Conservation (phyloP, 2,329 filamentous ascomycete species). For the Raffaelea arxii region DNA sequence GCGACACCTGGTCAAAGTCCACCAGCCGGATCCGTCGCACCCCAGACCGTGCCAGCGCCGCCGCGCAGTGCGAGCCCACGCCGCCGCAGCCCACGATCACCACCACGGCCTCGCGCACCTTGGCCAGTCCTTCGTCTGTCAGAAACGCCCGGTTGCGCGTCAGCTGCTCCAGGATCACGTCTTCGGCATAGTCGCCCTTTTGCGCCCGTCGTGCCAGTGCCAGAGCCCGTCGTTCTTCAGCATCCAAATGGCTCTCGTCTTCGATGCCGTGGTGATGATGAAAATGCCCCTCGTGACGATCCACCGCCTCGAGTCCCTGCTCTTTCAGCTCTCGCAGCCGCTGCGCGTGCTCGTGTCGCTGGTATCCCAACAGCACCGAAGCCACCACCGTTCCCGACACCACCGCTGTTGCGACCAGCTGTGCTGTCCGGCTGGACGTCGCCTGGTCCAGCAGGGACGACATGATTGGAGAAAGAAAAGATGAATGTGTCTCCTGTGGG, state of each 20-base stretch:
- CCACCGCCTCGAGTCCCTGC: background rate
- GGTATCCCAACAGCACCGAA: constrained; percentile 51
- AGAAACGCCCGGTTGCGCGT: constrained; percentile 90
- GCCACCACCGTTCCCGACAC: constrained; percentile 52
- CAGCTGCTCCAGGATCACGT: constrained; percentile 87
- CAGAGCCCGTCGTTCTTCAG: constrained; percentile 52
- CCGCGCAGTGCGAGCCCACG: constrained; percentile 84
- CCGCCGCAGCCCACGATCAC: constrained; percentile 89
- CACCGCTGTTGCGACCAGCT: constrained; percentile 63
- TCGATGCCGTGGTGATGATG: too few relatives aligned
- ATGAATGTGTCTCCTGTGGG: background rate
- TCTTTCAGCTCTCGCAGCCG: constrained; percentile 47
- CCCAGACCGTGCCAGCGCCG: constrained; percentile 79
- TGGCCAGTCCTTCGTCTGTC: constrained; percentile 67
- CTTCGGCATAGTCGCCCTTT: constrained; percentile 57
- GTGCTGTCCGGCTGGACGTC: constrained; percentile 38
- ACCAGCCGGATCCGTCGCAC: constrained; percentile 81
- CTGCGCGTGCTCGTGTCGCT: constrained; percentile 46
- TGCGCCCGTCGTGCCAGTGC: constrained; percentile 50
- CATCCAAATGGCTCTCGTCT: constrained; percentile 33
- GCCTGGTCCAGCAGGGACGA: constrained; percentile 34
- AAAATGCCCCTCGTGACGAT: too few relatives aligned
- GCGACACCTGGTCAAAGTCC: constrained; percentile 95
- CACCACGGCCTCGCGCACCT: constrained; percentile 73
- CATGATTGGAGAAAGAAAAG: constrained; percentile 11